A percentile compares a stretch with the other conserved stretches of the same genome.
phyloP scores from a whole-genome alignment of 371 early-diverging fungal genomes.

The Smittium culicis region DNA sequence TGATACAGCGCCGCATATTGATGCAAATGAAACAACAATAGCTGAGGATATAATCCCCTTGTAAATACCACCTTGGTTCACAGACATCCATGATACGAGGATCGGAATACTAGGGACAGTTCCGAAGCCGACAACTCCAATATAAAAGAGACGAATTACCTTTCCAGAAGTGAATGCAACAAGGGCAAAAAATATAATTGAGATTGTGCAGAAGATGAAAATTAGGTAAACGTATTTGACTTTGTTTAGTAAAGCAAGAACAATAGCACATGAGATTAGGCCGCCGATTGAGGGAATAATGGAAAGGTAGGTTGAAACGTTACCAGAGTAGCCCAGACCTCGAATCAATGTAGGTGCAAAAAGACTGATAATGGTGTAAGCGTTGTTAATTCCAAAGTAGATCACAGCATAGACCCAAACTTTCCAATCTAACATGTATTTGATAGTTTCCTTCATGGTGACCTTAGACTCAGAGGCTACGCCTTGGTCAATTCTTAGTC shows the following conservation, averaged over 20 bases:
- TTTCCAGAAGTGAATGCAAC: not conserved
- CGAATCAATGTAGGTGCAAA: conserved; percentile 33
- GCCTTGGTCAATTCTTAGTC: conserved; percentile 22
- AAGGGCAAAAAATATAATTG: conserved; percentile 7
- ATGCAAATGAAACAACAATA: not conserved
- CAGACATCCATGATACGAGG: conserved; percentile 2
- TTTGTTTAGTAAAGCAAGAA: conserved; percentile 15
- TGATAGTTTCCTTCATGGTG: conserved; percentile 19
- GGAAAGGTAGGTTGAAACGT: conserved; percentile 31
- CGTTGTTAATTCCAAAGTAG: conserved; percentile 20
- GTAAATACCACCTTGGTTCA: conserved; percentile 6
- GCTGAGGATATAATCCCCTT: conserved; percentile 3
- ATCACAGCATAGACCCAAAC: conserved; percentile 7
- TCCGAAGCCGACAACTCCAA: conserved; percentile 3
- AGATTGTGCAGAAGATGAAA: conserved; percentile 12
- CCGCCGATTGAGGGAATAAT: conserved; percentile 25
- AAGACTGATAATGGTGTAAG: conserved; percentile 10
- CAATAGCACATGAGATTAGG: not conserved
- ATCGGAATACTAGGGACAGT: not conserved
- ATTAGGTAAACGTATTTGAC: conserved; percentile 21
- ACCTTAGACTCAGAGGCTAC: conserved; percentile 18
- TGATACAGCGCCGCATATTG: not conserved
- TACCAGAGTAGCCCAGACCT: conserved; percentile 32
- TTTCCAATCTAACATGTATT: conserved; percentile 14
- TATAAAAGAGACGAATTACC: not conserved